Evolutionary conservation across 192 early-diverging fungal species (phyloP).

Genomic region (Gryganskiella cystojenkinii): DNA sequence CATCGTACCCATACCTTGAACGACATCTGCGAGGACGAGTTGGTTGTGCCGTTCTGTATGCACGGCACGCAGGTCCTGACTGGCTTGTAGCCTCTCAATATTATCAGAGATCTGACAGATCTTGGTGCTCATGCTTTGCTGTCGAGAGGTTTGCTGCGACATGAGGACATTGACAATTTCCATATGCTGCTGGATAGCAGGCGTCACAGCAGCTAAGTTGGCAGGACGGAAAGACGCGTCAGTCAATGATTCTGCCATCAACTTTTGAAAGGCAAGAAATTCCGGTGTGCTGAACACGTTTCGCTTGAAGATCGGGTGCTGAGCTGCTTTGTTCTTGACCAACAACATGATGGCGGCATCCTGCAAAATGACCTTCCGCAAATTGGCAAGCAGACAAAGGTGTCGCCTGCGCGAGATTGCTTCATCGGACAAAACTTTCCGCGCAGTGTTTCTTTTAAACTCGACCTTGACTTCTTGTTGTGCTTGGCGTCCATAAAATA

Average conservation of each 20-base stretch:
- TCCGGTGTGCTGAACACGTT: background rate
- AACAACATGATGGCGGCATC: constrained; percentile 2
- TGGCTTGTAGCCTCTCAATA: too few species aligned
- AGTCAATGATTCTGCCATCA: background rate
- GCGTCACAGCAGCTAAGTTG: background rate
- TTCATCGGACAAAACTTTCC: background rate
- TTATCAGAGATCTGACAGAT: too few species aligned
- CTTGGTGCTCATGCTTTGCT: background rate
- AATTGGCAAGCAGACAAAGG: background rate
- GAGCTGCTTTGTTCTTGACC: background rate
- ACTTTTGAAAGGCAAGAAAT: background rate
- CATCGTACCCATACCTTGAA: too few species aligned
- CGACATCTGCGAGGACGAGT: too few species aligned
- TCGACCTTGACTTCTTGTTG: background rate
- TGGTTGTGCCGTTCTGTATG: too few species aligned
- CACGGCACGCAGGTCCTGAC: too few species aligned
- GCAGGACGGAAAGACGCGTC: background rate
- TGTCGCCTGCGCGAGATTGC: background rate
- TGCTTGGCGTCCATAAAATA: background rate
- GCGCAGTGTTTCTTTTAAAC: background rate
- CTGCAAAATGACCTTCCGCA: background rate
- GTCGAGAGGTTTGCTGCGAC: background rate
- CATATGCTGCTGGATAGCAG: constrained; percentile 4
- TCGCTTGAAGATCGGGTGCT: background rate
- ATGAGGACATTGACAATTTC: background rate